A percentile compares a stretch with the other conserved stretches of the same genome.
These are phyloP conservation scores for Dipodascus geniculatus DNA, from an alignment of 805 yeast species.

Conservation along the genomic window DNA sequence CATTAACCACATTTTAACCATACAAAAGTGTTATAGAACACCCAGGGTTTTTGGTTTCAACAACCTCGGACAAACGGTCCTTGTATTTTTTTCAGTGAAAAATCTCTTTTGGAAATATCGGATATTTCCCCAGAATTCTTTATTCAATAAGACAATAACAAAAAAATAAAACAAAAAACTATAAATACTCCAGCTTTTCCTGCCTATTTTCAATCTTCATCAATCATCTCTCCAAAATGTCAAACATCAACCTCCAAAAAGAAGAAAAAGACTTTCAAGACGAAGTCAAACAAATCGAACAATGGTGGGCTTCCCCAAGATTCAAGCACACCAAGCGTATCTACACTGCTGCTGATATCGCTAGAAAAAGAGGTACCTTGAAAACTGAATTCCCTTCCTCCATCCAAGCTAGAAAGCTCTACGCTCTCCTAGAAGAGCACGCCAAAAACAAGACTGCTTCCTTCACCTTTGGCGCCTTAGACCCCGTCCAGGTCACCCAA, in stretches of 20 bases:
- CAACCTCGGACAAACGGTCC: neutral
- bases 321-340: constrained; percentile 83
- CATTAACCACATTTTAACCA: neutral
- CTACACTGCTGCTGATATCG: constrained; percentile 82
- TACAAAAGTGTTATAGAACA: too few relatives aligned
- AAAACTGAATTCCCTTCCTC: constrained; percentile 67
- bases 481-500: constrained; percentile 90
- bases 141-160: too few relatives aligned
- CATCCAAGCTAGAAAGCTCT: constrained; percentile 73
- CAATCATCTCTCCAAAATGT: neutral
- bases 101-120: neutral
- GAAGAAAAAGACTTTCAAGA: constrained; percentile 55
- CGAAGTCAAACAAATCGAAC: constrained; percentile 60
- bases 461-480: constrained; percentile 90
- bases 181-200: neutral
- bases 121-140: neutral
- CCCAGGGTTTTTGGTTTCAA: too few relatives aligned
- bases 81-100: too few relatives aligned
- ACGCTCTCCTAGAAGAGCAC: constrained; percentile 56
- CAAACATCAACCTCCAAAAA: constrained; percentile 39
- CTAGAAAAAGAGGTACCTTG: constrained; percentile 73
- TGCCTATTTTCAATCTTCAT: neutral
- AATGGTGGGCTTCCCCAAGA: constrained; percentile 93
- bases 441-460: constrained; percentile 61
- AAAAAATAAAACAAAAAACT: too few relatives aligned